Evolutionary conservation across 768 basidiomycete genomes (phyloP), one percentile per base, ranked within the genome.

Genomic region (Multifurca ochricompacta): DNA sequence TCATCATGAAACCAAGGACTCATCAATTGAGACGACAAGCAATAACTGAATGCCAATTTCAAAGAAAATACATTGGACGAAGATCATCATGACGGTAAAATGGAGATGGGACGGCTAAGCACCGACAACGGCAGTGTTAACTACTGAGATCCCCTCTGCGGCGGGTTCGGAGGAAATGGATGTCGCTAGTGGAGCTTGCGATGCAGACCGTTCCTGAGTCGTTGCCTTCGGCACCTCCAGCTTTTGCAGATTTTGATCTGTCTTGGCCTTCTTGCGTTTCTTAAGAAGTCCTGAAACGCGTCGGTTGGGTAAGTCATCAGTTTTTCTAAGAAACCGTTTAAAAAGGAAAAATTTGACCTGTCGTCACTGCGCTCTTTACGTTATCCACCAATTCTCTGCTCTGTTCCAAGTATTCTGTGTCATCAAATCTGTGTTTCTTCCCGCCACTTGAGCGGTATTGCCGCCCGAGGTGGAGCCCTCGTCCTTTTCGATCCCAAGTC

Each of bases 391-490:
- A 80, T 64, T 96, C 92, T 67, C 80, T 75, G 62, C 85, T 92
- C 71, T 95, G 85, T 67, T 97, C 93, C 35, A 99, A 66, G 66
- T 87, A 99, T 67, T 92, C 87, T 3, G 82, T 84, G 64, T 99
- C 95, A 45, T 97, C 93, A 42, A 98, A 83, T 25, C 89, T 80
- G 62, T 90, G 87, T 65, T 95, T 96, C 75, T 79, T 84, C 9
- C 88, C 87, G 82, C 76, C 4, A 77, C 64, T 16, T 77, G 69
- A 35, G 79, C 74, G 0, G 78, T 67, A 42, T 74, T 69, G 51
- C 68, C 52, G 60, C 57, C 51, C 64, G 59, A 14, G 70, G 69
- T 5, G 70, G 66, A 30, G 11, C 68, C 70, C 6, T 64, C 59
- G 5, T 64, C 69, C 9, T 73, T 70, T 31, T 69, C 70, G 27